Evolutionary conservation across 2,329 filamentous ascomycete genomes (phyloP).

Genomic region (Colletotrichum viniferum): DNA sequence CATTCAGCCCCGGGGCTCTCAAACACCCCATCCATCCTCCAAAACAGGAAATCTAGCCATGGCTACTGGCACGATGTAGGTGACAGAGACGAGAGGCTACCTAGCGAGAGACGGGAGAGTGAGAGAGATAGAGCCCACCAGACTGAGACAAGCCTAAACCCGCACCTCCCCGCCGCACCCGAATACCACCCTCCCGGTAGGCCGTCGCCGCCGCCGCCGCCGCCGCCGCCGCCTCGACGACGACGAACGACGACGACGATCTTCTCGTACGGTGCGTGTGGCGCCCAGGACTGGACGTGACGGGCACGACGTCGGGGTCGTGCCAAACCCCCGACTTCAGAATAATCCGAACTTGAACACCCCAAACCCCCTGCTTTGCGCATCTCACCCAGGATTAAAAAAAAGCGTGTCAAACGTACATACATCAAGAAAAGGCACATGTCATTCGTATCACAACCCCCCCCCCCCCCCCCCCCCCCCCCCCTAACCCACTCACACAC

Average conservation of each 20-base stretch:
- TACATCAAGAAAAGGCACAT: background rate
- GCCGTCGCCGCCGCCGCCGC: no score
- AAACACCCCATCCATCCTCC: background rate
- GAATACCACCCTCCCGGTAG: constrained; percentile 8
- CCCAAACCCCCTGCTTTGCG: background rate
- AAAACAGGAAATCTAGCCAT: background rate
- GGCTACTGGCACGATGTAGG: background rate
- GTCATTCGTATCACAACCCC: background rate
- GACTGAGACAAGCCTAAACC: constrained; percentile 3
- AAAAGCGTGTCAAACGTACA: background rate
- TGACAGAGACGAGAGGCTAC: background rate
- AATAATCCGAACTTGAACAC: background rate
- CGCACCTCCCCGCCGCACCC: background rate
- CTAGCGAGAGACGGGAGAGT: background rate
- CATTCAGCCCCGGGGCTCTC: background rate
- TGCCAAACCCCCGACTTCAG: background rate
- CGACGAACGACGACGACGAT: background rate
- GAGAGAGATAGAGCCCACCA: background rate
- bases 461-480: background rate
- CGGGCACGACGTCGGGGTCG: background rate
- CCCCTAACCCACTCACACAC: background rate
- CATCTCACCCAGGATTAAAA: background rate
- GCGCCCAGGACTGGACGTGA: background rate
- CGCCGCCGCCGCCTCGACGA: background rate
- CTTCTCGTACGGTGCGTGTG: background rate